A percentile compares a stretch with the other conserved stretches of the same genome.
Conservation (phyloP, 2,329 filamentous ascomycete species). For the Phyllosticta citrichinensis region DNA sequence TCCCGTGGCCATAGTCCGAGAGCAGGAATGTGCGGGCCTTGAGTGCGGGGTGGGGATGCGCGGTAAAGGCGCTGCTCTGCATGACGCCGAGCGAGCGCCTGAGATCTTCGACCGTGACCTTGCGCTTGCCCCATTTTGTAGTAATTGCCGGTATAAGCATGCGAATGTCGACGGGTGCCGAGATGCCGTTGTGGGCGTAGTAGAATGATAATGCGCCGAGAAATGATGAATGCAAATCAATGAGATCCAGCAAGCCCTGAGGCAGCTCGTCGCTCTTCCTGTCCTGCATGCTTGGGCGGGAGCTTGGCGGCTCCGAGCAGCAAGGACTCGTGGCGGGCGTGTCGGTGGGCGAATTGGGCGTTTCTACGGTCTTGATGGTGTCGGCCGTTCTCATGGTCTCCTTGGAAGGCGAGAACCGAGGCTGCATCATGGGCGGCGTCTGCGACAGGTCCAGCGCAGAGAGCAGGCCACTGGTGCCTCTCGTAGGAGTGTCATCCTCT, state of each 20-base stretch:
- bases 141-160: conserved; percentile 32
- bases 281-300: conserved; percentile 10
- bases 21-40: conserved; percentile 25
- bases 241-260: conserved; percentile 32
- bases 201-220: conserved; percentile 40
- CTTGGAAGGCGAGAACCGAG: background rate
- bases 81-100: conserved; percentile 35
- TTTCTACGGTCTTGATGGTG: conserved; percentile 4
- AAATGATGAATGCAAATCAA: conserved; percentile 38
- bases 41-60: conserved; percentile 12
- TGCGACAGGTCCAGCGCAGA: conserved; percentile 16
- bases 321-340: conserved; percentile 21
- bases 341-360: conserved; percentile 14
- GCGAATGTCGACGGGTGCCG: conserved; percentile 33
- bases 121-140: conserved; percentile 36
- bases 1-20: conserved; percentile 34
- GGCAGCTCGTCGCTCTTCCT: conserved; percentile 23
- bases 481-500: conserved; percentile 23
- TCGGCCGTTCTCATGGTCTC: background rate
- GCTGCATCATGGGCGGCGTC: background rate
- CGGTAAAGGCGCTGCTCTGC: background rate
- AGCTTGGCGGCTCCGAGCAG: background rate
- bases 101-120: conserved; percentile 37
- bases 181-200: conserved; percentile 39
- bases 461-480: conserved; percentile 23